These are phyloP conservation scores for Crithidia thermophila DNA, from an alignment of 208 protist genomes.

Conservation along the genomic window DNA sequence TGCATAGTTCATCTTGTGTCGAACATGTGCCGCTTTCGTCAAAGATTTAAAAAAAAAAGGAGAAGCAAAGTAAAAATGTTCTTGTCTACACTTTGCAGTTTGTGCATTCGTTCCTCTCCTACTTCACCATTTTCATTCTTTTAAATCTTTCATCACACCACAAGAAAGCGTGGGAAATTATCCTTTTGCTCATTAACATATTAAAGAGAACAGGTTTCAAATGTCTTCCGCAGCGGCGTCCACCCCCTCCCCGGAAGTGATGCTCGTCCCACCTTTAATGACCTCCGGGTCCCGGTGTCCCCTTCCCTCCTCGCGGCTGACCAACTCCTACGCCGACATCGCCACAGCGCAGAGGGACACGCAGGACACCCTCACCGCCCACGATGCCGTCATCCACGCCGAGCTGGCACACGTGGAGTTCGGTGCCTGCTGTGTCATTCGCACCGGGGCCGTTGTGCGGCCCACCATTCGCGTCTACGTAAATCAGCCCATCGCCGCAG, in stretches of 20 bases:
- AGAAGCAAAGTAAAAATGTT: too few relatives aligned
- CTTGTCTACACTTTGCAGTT: too few relatives aligned
- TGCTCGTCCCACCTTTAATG: constrained; percentile 41
- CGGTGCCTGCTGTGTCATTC: constrained; percentile 37
- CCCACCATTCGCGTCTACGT: constrained; percentile 53
- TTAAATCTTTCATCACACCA: too few relatives aligned
- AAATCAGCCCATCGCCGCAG: constrained; percentile 36
- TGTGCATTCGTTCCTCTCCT: too few relatives aligned
- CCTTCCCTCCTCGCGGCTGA: constrained; percentile 5
- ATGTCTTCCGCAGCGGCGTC: background rate
- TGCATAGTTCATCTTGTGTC: too few relatives aligned
- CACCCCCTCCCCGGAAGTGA: background rate
- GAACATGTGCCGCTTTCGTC: too few relatives aligned
- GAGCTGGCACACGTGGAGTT: constrained; percentile 42
- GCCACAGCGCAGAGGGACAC: background rate
- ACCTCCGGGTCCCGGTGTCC: constrained; percentile 27
- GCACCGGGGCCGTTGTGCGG: constrained; percentile 42
- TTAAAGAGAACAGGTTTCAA: background rate
- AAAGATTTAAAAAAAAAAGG: too few relatives aligned
- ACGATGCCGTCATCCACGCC: constrained; percentile 35
- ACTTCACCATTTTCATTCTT: too few relatives aligned
- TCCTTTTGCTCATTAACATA: constrained; percentile 1
- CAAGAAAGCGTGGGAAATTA: too few relatives aligned
- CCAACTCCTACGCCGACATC: constrained; percentile 13
- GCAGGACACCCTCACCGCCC: background rate